phyloP scores from a whole-genome alignment of 371 early-diverging fungal species.

The Rhizopus stolonifer region DNA sequence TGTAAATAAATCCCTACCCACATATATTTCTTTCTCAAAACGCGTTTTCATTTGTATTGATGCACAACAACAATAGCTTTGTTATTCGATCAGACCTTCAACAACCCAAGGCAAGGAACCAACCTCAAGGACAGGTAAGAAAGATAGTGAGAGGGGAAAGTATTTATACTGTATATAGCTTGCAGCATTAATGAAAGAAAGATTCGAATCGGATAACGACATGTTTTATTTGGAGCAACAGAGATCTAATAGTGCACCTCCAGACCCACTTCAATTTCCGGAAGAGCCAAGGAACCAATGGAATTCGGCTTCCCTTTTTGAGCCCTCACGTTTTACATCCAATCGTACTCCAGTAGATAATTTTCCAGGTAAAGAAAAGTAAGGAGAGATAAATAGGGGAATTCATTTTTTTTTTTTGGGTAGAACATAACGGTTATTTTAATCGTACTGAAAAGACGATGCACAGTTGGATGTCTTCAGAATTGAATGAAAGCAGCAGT shows the following conservation, averaged over 20 bases:
- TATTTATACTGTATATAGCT: constrained; percentile 10
- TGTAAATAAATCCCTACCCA: not conserved
- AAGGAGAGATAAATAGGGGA: not conserved
- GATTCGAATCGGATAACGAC: constrained; percentile 21
- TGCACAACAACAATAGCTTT: not conserved
- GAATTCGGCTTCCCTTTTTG: not conserved
- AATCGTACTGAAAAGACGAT: constrained; percentile 4
- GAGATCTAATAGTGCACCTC: constrained; percentile 27
- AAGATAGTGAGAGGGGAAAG: not conserved
- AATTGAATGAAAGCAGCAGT: too few relatives aligned
- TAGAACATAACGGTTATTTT: too few relatives aligned
- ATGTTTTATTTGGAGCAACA: constrained; percentile 21
- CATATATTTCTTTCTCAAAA: not conserved
- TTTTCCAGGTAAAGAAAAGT: not conserved
- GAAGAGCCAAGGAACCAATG: not conserved
- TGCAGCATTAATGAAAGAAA: constrained; percentile 28
- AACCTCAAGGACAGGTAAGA: constrained; percentile 31
- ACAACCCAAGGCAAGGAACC: constrained; percentile 27
- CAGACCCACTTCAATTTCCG: constrained; percentile 20
- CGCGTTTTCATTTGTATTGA: too few relatives aligned
- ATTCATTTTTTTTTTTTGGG: not conserved
- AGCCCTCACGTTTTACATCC: not conserved
- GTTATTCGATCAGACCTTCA: constrained; percentile 18
- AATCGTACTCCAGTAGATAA: not conserved
- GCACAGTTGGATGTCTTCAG: too few relatives aligned